Percentiles rank a stretch among this genome's conserved stretches.
Conservation (phyloP, 1,284 basidiomycete genomes). For the Leccinum solheimii region DNA sequence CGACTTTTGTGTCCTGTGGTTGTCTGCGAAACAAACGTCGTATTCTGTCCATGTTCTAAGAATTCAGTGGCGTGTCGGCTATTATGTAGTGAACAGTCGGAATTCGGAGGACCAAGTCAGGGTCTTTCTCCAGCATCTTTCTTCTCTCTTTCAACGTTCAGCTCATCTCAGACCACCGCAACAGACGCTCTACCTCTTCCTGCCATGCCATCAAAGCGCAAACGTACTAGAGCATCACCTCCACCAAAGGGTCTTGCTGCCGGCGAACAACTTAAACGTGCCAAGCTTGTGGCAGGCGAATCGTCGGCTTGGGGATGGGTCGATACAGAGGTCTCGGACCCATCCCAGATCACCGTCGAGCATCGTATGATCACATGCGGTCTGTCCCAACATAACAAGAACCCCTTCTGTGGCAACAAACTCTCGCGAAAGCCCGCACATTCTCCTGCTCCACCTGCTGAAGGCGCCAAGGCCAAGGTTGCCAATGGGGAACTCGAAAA, state of each 20-base stretch:
- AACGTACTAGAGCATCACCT: constrained; percentile 48
- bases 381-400: constrained; percentile 49
- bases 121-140: constrained; percentile 22
- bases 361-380: constrained; percentile 70
- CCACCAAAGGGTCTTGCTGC: constrained; percentile 52
- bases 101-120: constrained; percentile 24
- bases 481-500: constrained; percentile 47
- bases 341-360: constrained; percentile 59
- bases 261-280: constrained; percentile 62
- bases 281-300: constrained; percentile 45
- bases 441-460: constrained; percentile 5
- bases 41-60: constrained; percentile 24
- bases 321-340: constrained; percentile 56
- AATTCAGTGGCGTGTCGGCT: background rate
- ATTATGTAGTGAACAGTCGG: constrained; percentile 19
- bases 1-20: constrained; percentile 15
- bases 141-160: constrained; percentile 13
- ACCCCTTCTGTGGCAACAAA: constrained; percentile 57
- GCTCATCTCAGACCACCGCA: constrained; percentile 3
- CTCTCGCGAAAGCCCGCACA: constrained; percentile 36
- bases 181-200: background rate
- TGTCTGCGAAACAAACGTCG: constrained; percentile 16
- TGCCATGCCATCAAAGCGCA: constrained; percentile 63
- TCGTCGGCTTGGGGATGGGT: constrained; percentile 77
- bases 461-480: constrained; percentile 8